Evolutionary conservation across 1,139 yeast species (phyloP), one percentile per base, ranked within the genome.

Genomic region (Diutina catenulata): DNA sequence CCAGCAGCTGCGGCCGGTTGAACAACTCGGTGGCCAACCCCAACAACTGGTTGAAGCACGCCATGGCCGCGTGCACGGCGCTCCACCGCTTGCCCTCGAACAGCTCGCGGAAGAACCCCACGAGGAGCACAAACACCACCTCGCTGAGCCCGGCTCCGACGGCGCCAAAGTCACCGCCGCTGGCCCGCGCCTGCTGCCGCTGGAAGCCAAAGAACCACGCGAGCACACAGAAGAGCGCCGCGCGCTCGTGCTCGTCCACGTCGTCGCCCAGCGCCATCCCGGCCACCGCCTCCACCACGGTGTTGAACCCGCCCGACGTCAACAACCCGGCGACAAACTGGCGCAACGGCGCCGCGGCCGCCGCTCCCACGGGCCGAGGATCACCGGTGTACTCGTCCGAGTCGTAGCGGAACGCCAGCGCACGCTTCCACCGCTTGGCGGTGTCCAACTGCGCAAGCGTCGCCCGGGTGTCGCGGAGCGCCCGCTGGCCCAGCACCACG

Each of bases 271-370:
- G 16, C 6, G 25, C 35, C 37, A 6, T 47, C 46, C 7, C 40
- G 33, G 19, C 43, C 27, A 19, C 44, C 44, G 22, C 40, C 13
- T 18, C 41, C 43, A 16, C 35, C 22, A 87, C 56, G 23, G 75
- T 76, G 49, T 84, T 83, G 58, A 83, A 86, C 19, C 88, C 76
- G 13, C 87, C 81, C 38, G 84, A 87, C 4, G 75, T 59, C 46
- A 88, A 80, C 40, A 66, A 56, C 39, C 55, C 59, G 21, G 74
- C 73, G 16, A 68, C 54, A 26, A 74, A 69, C 47, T 80, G 80
- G 6, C 48, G 45, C 5, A 61, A 55, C 15, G 82, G 56, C 0
- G 51, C 42, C 2, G 52, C 44, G 3, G 58, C 49, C 6, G 69
- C 51, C 1, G 56, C 53, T n/a, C 50, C 52, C 19, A 52, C 50